These are phyloP conservation scores for Musa schizocarpa DNA, from an alignment of 176 grass and related monocot genomes.

Conservation along the genomic window DNA sequence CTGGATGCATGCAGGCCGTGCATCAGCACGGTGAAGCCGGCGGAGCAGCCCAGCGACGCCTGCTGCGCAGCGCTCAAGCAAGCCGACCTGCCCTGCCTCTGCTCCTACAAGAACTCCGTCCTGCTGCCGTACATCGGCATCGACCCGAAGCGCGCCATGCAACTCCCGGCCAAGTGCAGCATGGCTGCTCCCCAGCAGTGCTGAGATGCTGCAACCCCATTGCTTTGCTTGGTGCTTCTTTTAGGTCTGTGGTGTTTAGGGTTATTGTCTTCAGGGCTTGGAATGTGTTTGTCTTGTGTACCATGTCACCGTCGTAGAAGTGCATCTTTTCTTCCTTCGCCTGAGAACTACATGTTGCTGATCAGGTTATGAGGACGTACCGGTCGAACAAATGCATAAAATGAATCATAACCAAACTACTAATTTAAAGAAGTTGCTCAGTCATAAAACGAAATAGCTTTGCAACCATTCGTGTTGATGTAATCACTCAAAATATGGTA, in stretches of 20 bases:
- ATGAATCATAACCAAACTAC: no score
- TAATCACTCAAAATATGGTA: no score
- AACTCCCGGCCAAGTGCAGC: constrained; percentile 38
- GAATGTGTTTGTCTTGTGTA: no score
- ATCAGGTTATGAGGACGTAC: no score
- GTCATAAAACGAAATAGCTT: no score
- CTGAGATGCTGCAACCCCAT: neutral
- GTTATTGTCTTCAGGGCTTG: neutral
- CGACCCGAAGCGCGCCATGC: constrained; percentile 25
- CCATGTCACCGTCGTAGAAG: no score
- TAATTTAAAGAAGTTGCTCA: no score
- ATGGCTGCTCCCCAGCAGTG: neutral
- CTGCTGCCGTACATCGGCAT: constrained; percentile 23
- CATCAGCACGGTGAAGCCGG: constrained; percentile 10
- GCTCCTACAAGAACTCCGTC: neutral
- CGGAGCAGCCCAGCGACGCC: neutral
- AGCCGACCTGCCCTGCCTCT: constrained; percentile 31
- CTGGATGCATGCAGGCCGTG: constrained; percentile 12
- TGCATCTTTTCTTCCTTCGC: no score
- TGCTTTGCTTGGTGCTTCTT: no score
- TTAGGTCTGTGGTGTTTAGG: neutral
- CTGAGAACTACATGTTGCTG: no score
- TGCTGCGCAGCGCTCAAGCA: constrained; percentile 24
- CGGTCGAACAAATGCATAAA: no score
- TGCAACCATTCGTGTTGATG: no score